Evolutionary conservation across 352 stramenopile genomes (phyloP).

Genomic region (Pythium periplocum): DNA sequence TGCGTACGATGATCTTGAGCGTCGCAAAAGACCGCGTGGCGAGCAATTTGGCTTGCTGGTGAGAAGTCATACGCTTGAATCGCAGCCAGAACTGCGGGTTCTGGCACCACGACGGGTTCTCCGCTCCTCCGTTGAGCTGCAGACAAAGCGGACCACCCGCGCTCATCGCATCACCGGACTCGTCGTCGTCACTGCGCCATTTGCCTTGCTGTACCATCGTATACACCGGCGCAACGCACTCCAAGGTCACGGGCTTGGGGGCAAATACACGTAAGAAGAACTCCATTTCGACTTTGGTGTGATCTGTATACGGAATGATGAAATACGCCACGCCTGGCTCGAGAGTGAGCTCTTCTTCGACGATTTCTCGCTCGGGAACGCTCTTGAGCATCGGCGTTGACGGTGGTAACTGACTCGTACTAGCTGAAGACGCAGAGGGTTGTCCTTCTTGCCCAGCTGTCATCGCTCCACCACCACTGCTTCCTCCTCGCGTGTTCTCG

Average conservation of each 20-base stretch:
- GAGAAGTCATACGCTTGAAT: slow-evolving; percentile 20
- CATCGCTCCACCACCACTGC: too few species aligned
- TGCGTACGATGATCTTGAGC: slow-evolving; percentile 67
- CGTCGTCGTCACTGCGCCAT: slow-evolving; percentile 46
- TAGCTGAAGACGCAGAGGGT: too few species aligned
- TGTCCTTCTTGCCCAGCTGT: too few species aligned
- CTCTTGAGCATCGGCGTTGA: slow-evolving; percentile 18
- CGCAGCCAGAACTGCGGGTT: slow-evolving; percentile 88
- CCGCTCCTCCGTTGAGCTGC: slow-evolving; percentile 32
- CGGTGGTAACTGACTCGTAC: too few species aligned
- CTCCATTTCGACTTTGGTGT: slow-evolving; percentile 83
- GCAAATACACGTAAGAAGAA: slow-evolving; percentile 89
- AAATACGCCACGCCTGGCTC: slow-evolving; percentile 72
- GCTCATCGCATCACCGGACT: slow-evolving; percentile 39
- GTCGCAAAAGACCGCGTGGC: slow-evolving; percentile 39
- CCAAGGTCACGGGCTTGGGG: slow-evolving; percentile 58
- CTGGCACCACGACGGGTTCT: slow-evolving; percentile 74
- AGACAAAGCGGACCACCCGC: slow-evolving; percentile 72
- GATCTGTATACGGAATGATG: slow-evolving; percentile 77
- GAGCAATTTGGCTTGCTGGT: slow-evolving; percentile 24
- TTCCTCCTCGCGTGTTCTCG: slow-evolving; percentile 15
- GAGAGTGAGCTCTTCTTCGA: slow-evolving; percentile 66
- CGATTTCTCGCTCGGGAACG: slow-evolving; percentile 74
- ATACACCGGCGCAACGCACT: slow-evolving; percentile 62
- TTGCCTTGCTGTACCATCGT: slow-evolving; percentile 61